A percentile compares a stretch with the other conserved stretches of the same genome.
These are phyloP conservation scores for Pelargonium citronellum DNA, from an alignment of 441 rosid genomes.

Conservation along the genomic window DNA sequence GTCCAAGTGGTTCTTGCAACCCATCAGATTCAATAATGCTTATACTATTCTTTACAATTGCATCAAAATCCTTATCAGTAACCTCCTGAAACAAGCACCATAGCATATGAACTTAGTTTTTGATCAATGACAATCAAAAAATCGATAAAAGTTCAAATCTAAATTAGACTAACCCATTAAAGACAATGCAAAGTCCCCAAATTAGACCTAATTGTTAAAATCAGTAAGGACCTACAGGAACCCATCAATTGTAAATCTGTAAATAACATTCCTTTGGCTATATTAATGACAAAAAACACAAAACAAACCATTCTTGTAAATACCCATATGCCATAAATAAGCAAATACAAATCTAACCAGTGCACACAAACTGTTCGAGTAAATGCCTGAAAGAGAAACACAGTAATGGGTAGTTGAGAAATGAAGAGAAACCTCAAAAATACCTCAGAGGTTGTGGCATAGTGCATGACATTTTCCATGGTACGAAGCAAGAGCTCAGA, in stretches of 20 bases:
- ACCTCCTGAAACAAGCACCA: constrained; percentile 34
- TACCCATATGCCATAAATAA: background rate
- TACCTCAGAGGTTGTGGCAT: constrained; percentile 36
- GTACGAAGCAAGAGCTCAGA: constrained; percentile 50
- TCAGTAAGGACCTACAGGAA: background rate
- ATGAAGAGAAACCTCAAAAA: constrained; percentile 20
- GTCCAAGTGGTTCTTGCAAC: constrained; percentile 40
- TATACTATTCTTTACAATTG: constrained; percentile 19
- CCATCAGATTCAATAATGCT: constrained; percentile 41
- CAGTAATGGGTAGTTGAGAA: background rate
- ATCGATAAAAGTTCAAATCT: background rate
- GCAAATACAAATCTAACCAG: background rate
- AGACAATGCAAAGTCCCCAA: no score
- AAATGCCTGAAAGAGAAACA: constrained; percentile 1
- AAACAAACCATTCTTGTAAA: background rate
- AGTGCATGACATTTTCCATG: constrained; percentile 46
- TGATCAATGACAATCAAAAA: background rate
- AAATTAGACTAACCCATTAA: no score
- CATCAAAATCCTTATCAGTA: constrained; percentile 27
- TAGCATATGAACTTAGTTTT: background rate
- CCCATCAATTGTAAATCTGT: background rate
- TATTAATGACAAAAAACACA: background rate
- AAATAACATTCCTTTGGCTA: background rate
- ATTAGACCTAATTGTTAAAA: background rate
- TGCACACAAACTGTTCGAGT: background rate